These are phyloP conservation scores for Aspergillus jensenii DNA, from an alignment of 2,329 filamentous ascomycete species.

Conservation along the genomic window DNA sequence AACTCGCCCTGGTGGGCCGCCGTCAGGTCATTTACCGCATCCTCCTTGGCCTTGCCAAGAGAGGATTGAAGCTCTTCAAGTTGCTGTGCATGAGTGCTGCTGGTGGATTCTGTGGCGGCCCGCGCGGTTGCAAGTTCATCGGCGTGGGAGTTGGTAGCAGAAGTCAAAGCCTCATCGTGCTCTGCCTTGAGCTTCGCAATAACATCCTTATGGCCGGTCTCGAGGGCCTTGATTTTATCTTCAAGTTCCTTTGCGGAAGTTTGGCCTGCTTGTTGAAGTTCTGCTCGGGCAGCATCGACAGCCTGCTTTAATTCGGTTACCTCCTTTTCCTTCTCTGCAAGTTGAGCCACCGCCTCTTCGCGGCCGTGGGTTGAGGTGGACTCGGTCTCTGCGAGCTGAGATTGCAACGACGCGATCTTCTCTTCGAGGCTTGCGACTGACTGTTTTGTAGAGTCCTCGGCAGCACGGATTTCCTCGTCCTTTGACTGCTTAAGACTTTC, in stretches of 20 bases:
- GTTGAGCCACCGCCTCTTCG: constrained; percentile 24
- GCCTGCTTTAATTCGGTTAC: constrained; percentile 33
- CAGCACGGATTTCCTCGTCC: constrained; percentile 35
- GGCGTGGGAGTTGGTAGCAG: constrained; percentile 30
- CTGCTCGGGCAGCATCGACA: constrained; percentile 32
- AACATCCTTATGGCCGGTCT: constrained; percentile 28
- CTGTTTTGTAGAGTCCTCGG: constrained; percentile 32
- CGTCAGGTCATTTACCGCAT: constrained; percentile 33
- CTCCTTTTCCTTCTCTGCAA: constrained; percentile 39
- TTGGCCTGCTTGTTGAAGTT: constrained; percentile 32
- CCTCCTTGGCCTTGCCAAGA: constrained; percentile 32
- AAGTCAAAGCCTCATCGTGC: constrained; percentile 22
- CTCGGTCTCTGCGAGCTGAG: constrained; percentile 34
- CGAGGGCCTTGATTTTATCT: constrained; percentile 29
- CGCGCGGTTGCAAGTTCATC: constrained; percentile 35
- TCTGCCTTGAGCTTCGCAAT: constrained; percentile 24
- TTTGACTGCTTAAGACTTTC: constrained; percentile 36
- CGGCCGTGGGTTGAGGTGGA: constrained; percentile 26
- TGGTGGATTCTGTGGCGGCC: constrained; percentile 31
- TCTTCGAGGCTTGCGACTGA: constrained; percentile 32
- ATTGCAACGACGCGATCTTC: constrained; percentile 36
- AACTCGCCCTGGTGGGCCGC: constrained; percentile 32
- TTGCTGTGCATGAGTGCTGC: constrained; percentile 30
- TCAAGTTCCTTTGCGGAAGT: constrained; percentile 21
- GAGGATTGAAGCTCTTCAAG: constrained; percentile 36